These are phyloP conservation scores for Ceratocystis variospora DNA, from an alignment of 2,329 filamentous ascomycete genomes.

Conservation along the genomic window DNA sequence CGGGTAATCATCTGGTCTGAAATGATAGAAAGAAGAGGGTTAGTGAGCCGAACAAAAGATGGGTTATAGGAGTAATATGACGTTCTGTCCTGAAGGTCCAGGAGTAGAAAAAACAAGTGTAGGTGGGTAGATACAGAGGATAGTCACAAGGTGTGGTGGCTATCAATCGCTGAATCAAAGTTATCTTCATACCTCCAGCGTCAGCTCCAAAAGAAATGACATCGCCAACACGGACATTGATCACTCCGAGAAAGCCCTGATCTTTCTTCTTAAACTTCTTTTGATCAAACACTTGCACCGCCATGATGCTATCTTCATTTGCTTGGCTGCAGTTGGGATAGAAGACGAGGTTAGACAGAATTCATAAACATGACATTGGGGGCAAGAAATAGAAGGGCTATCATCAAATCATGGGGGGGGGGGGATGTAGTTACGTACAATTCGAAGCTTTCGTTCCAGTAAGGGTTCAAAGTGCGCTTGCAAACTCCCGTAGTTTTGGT, in stretches of 20 bases:
- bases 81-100: too few species aligned
- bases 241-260: constrained; percentile 92
- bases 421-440: constrained; percentile 44
- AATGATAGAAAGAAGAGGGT: constrained; percentile 4
- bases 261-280: constrained; percentile 99
- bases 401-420: constrained; percentile 23
- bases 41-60: not conserved
- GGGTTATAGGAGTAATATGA: too few species aligned
- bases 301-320: constrained; percentile 89
- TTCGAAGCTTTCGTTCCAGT: constrained; percentile 99
- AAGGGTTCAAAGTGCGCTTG: constrained; percentile 96
- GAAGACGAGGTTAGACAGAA: not conserved
- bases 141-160: too few species aligned
- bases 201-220: constrained; percentile 81
- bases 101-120: too few species aligned
- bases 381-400: constrained; percentile 18
- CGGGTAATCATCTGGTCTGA: constrained; percentile 95
- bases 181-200: constrained; percentile 57
- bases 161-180: too few species aligned
- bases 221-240: constrained; percentile 91
- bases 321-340: constrained; percentile 49
- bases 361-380: not conserved
- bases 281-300: constrained; percentile 97
- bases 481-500: constrained; percentile 96
- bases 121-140: too few species aligned